These are phyloP conservation scores for Stropharia rugosoannulata DNA, from an alignment of 768 basidiomycete genomes.

Conservation along the genomic window DNA sequence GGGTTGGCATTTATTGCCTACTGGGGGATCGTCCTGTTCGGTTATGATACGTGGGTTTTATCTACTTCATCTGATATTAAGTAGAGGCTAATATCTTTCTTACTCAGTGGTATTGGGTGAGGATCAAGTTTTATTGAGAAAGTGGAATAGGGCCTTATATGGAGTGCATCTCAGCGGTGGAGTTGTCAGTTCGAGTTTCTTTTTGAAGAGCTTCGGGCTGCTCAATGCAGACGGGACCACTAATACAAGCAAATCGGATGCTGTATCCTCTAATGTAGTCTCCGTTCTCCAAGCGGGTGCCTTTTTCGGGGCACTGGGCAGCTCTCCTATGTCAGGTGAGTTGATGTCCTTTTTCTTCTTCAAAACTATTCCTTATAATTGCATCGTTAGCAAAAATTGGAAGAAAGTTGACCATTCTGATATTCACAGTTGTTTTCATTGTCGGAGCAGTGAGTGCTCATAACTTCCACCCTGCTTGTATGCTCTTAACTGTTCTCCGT, in stretches of 20 bases:
- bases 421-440: conserved; percentile 60
- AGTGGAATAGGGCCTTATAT: not conserved
- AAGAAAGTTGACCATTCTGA: conserved; percentile 60
- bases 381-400: conserved; percentile 56
- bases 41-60: conserved; percentile 58
- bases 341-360: conserved; percentile 7
- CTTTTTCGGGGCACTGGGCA: conserved; percentile 82
- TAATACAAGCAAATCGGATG: conserved; percentile 37
- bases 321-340: conserved; percentile 68
- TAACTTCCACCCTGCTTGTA: not conserved
- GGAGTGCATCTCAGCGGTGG: conserved; percentile 48
- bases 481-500: not conserved
- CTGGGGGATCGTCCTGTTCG: conserved; percentile 82
- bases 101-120: conserved; percentile 25
- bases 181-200: conserved; percentile 63
- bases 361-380: not conserved
- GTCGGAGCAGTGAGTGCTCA: conserved; percentile 62
- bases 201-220: conserved; percentile 63
- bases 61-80: not conserved
- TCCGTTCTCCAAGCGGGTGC: conserved; percentile 86
- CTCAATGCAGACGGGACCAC: conserved; percentile 39
- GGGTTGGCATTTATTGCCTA: conserved; percentile 75
- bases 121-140: not conserved
- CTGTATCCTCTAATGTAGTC: conserved; percentile 80
- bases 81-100: no score